These are phyloP conservation scores for Lycium barbarum DNA, from an alignment of 257 asterid species.

Conservation along the genomic window DNA sequence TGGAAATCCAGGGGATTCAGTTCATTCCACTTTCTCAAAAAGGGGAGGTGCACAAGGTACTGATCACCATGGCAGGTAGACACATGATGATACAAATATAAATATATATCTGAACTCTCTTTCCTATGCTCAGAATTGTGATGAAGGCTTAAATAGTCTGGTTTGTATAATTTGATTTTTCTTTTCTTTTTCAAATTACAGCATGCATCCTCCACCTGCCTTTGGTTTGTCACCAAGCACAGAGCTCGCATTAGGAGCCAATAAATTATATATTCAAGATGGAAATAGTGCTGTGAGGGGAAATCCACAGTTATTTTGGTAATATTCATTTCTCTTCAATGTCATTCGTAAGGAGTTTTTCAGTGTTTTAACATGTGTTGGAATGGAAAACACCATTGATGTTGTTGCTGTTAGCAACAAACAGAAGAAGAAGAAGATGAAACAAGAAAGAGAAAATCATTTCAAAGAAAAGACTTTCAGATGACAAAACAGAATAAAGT, in stretches of 20 bases:
- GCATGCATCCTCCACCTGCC: constrained; percentile 75
- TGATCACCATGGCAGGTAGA: constrained; percentile 47
- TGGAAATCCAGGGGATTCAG: constrained; percentile 54
- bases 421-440: no score
- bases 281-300: constrained; percentile 61
- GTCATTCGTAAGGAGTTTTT: constrained; percentile 22
- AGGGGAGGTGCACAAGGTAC: constrained; percentile 45
- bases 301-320: constrained; percentile 61
- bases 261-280: constrained; percentile 47
- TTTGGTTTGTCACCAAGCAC: constrained; percentile 58
- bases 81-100: constrained; percentile 10
- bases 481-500: no score
- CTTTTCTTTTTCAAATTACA: constrained; percentile 36
- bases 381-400: no score
- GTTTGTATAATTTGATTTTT: constrained; percentile 20
- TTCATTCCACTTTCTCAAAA: constrained; percentile 46
- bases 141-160: background rate
- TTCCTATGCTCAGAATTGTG: constrained; percentile 3
- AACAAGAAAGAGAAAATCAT: no score
- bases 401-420: no score
- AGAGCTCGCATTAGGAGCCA: constrained; percentile 52
- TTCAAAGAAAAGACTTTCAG: no score
- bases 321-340: constrained; percentile 35
- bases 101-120: constrained; percentile 25
- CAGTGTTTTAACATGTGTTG: background rate